Base-by-base conservation (phyloP, 495 filamentous ascomycete species). In the Clohesyomyces aquaticus region DNA sequence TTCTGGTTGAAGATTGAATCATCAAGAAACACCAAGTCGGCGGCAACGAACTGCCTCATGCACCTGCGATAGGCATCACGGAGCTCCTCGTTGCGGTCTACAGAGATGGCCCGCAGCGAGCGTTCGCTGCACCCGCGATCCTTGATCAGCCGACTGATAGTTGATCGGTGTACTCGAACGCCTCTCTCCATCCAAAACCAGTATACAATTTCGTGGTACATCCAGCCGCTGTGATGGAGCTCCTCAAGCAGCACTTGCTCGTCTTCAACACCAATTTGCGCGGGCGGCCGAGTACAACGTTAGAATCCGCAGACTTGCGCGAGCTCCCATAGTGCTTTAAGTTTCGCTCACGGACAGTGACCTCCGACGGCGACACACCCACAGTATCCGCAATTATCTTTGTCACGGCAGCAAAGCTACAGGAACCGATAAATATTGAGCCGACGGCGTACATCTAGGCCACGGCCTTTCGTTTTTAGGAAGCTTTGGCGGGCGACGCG, bases 1-100 rank as follows among this genome's bases (percentile, higher is more conserved):
- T 58, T 58, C 55, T 58, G 38, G 19, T 47, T 58, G 23, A 58
- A 48, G 22, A 47, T 58, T 1, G 21, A 58, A 23, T 58, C 25
- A 19, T 46, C 21, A 19, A 48, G 21, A 48, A 46, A 58, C 43
- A 58, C 23, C 45, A 51, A 25, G 42, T 63, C 55, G 14, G 32
- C 32, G 32, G 32, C 32, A 14, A 14, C 14, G 32, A 38, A 38
- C 32, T 38, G 32, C 32, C 32, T 38, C 32, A 38, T 38, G 14
- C 32, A 38, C 6, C 32, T 6, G 32, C 32, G 32, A 38, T 38
- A 38, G 32, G 6, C 14, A 6, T 38, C 32, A 38, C 32, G 32
- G 14, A 38, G 32, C 32, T 38, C 32, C 32, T 38, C 32, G 14
- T 38, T 38, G 14, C 32, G 32, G 14, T 6, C 6, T 38, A 38